Base-by-base conservation (phyloP, 805 yeast species). In the Candida stauntonica region DNA sequence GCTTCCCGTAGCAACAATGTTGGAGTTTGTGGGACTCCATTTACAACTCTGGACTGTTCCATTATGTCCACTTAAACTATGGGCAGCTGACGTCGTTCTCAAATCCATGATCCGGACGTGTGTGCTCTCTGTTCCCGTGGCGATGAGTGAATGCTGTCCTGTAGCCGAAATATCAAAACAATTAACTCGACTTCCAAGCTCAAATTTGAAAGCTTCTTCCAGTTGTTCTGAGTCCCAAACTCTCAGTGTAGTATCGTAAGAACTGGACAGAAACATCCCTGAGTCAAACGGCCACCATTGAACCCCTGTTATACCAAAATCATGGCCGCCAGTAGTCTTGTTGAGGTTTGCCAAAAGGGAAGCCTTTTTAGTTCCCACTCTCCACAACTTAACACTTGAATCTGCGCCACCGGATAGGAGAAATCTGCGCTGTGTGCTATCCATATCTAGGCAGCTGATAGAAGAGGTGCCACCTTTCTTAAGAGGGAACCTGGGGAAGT, bases 261-360 rank as follows among this genome's bases (percentile, higher is more conserved):
- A 86, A 1, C 87, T 77, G 3, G 87, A 73, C 15, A 87, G 69
- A 63, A 87, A 88, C 79, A 89, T 70, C 1, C 96, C 96, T 24
- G 80, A 77, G 59, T 89, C 97, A 31, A 66, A 64, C 0, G 93
- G 88, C 91, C 96, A 91, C 97, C 97, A 89, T 50, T 72, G 67
- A 1, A 86, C 66, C 13, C 75, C 62, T 0, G 95, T 83, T 0
- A 89, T 68, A 0, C 96, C 95, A 56, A 70, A 86, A 15, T 63
- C 57, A 54, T 89, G 97, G 0, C 70, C 75, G 21, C 42, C 54
- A n/a, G 47, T 51, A 8, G 37, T 31, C 7, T 61, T 55, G 17
- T 64, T 55, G 17, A 52, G 11, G 9, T 43, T 48, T 5, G 48
- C 47, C 5, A 53, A 17, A 7, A 41, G 18, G 11, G 34, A 27